These are phyloP conservation scores for Phlyctochytrium planicorne DNA, from an alignment of 192 early-diverging fungal species.

Conservation along the genomic window DNA sequence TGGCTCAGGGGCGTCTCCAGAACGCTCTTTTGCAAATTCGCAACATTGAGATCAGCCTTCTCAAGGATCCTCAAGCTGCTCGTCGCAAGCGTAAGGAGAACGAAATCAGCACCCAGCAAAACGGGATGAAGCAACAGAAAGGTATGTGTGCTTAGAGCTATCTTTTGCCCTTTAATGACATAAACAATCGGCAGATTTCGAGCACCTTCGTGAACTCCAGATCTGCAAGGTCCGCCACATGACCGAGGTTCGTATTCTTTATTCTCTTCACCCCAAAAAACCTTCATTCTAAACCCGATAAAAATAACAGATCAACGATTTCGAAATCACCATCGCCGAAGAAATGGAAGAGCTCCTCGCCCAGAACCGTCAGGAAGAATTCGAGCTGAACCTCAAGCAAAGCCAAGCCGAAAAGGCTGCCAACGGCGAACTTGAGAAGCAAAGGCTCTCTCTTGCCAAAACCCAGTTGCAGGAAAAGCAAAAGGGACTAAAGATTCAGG, in stretches of 20 bases:
- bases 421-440: slow-evolving; percentile 8
- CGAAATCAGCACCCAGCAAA: slow-evolving; percentile 21
- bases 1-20: slow-evolving; percentile 20
- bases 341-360: slow-evolving; percentile 18
- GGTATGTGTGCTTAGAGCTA: slow-evolving; percentile 2
- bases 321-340: slow-evolving; percentile 24
- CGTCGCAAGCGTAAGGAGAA: slow-evolving; percentile 21
- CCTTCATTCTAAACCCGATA: too few relatives aligned
- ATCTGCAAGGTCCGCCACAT: slow-evolving; percentile 21
- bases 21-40: slow-evolving; percentile 21
- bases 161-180: neutral
- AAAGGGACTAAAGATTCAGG: slow-evolving; percentile 7
- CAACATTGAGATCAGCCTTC: slow-evolving; percentile 17
- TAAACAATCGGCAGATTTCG: slow-evolving; percentile 14
- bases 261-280: too few relatives aligned
- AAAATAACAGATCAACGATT: slow-evolving; percentile 27
- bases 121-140: slow-evolving; percentile 24
- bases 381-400: slow-evolving; percentile 24
- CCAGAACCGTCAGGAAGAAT: slow-evolving; percentile 19
- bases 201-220: slow-evolving; percentile 24
- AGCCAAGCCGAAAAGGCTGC: slow-evolving; percentile 1
- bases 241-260: slow-evolving; percentile 5
- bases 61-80: slow-evolving; percentile 23
- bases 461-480: slow-evolving; percentile 18
- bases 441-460: slow-evolving; percentile 10